These are phyloP conservation scores for Paramecium pentaurelia DNA, from an alignment of 73 alveolate genomes.

Conservation along the genomic window DNA sequence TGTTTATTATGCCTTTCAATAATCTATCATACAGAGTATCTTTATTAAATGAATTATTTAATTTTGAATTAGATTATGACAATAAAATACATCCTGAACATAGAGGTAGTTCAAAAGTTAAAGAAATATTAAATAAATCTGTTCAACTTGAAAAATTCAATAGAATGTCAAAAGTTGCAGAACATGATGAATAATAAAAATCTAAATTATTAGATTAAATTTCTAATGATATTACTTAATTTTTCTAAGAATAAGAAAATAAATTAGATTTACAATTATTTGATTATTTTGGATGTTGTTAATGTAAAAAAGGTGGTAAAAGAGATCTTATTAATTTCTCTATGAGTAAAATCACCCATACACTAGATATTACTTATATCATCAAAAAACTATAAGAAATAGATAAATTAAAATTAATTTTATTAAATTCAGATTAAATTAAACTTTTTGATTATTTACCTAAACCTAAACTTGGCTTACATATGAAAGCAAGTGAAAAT, in stretches of 20 bases:
- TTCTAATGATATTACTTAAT: not conserved
- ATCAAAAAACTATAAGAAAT: slow-evolving; percentile 46
- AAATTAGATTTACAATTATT: not conserved
- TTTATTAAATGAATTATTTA: not conserved
- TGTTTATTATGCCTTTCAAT: slow-evolving; percentile 1
- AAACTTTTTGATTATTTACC: slow-evolving; percentile 60
- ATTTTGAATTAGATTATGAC: not conserved
- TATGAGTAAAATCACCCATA: not conserved
- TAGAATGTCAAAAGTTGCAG: not conserved
- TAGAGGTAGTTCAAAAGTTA: not conserved
- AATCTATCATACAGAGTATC: not conserved
- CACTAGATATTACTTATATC: slow-evolving; percentile 45
- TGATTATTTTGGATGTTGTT: slow-evolving; percentile 6
- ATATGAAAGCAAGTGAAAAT: not conserved
- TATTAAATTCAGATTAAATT: slow-evolving; percentile 17
- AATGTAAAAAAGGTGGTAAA: slow-evolving; percentile 26
- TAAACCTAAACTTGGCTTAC: slow-evolving; percentile 22
- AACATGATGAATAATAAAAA: not conserved
- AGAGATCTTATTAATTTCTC: slow-evolving; percentile 31
- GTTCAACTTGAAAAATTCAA: slow-evolving; percentile 22
- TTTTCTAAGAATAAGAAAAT: slow-evolving; percentile 7
- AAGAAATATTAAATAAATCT: not conserved
- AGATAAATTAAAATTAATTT: slow-evolving; percentile 49
- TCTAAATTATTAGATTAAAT: not conserved
- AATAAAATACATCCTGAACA: not conserved